Percentiles rank a stretch among this genome's conserved stretches.
Evolutionary conservation across 2,329 filamentous ascomycete species (phyloP).

Genomic region (Exophiala aquamarina): DNA sequence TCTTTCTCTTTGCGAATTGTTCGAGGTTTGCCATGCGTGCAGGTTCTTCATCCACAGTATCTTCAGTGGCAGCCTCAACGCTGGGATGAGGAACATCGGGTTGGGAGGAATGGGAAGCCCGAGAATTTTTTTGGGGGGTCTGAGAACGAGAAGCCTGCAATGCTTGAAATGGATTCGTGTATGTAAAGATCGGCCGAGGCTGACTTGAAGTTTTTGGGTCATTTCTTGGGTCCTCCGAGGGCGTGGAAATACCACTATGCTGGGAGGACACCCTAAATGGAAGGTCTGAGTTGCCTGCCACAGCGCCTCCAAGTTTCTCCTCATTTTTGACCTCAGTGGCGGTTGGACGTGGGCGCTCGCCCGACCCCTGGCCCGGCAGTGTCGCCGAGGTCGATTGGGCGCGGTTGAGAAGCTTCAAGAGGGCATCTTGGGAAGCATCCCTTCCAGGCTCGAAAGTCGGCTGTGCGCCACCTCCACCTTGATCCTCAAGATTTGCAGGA

Average conservation of each 20-base stretch:
- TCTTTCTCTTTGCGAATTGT: constrained; percentile 16
- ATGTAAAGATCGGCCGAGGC: constrained; percentile 60
- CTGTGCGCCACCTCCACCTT: constrained; percentile 15
- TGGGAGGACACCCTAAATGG: constrained; percentile 33
- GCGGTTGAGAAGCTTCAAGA: constrained; percentile 81
- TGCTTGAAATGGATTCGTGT: constrained; percentile 72
- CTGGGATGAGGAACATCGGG: constrained; percentile 36
- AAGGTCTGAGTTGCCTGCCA: constrained; percentile 31
- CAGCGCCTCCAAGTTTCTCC: constrained; percentile 16
- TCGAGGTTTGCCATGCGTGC: constrained; percentile 6
- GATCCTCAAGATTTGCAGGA: constrained; percentile 20
- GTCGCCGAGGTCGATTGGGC: constrained; percentile 46
- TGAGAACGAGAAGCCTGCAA: constrained; percentile 64
- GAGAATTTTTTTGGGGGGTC: constrained; percentile 35
- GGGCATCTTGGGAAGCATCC: constrained; percentile 76
- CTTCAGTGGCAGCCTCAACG: constrained; percentile 15
- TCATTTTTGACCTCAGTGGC: constrained; percentile 12
- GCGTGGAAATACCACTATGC: constrained; percentile 28
- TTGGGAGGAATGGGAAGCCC: neutral
- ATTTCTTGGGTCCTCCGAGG: constrained; percentile 41
- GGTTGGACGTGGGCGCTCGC: constrained; percentile 10
- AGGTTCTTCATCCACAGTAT: constrained; percentile 1
- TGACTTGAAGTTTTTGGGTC: constrained; percentile 33
- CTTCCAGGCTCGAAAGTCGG: constrained; percentile 29
- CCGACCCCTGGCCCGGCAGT: constrained; percentile 6